Evolutionary conservation across 139 green algal genomes (phyloP), one percentile per base, ranked within the genome.

Genomic region (Chlamydomonas sp.): DNA sequence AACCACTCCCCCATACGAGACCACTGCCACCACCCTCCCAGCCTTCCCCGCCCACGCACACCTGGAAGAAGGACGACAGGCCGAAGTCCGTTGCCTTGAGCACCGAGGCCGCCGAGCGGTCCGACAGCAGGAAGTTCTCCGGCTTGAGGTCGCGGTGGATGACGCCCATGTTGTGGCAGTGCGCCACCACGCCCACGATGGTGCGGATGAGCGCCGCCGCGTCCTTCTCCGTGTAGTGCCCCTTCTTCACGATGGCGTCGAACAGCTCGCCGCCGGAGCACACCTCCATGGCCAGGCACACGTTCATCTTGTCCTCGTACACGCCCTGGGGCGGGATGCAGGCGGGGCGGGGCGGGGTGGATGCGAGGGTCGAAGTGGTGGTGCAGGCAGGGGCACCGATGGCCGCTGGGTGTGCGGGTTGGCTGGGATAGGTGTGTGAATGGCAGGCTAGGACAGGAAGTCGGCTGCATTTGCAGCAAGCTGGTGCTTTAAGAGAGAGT

Each of bases 241-340:
- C 96, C 17, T 89, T 91, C 80, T 93, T 91, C 49, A 99, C 95
- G 82, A 99, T 99, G 59, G 94, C 84, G 91, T 99, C 98, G 93
- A 99, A 99, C 63, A 99, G 96, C 94, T 99, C 98, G 1, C 98
- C 98, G 61, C 98, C 93, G 8, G 80, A 89, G 93, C 96, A 98
- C 12, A 99, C 87, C 91, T 99, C 96, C 96, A 99, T 98, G 61
- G 97, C 95, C 75, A 99, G 90, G 90, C 98, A 97, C 58, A 99
- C 93, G 83, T 95, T 94, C 80, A 94, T 92, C 77, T 93, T 91
- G 90, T 99, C 97, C 90, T 99, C 97, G 78, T 94, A 98, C 58
- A 93, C 94, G n/a, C 88, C 89, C 77, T 85, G 60, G 10, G 68
- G 15, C 15, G 15, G 16, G 68, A 74, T 74, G 68, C 68, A 74